phyloP scores from a whole-genome alignment of 2,329 filamentous ascomycete genomes.

The Penicillium freii region DNA sequence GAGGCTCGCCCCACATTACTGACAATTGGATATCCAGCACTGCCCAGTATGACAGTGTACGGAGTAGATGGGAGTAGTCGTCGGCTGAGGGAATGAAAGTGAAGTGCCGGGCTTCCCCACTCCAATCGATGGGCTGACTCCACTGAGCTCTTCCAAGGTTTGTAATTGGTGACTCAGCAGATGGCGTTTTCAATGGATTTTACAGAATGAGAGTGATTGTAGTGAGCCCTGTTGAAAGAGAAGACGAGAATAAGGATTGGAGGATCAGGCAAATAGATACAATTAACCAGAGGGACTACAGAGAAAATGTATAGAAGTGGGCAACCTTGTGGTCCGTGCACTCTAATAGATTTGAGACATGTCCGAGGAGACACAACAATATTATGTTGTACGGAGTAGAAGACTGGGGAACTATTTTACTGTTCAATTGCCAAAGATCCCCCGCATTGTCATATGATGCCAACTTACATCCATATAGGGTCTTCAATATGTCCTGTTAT shows the following conservation, averaged over 20 bases:
- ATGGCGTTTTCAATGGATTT: not conserved
- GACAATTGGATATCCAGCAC: not conserved
- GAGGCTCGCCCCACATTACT: slow-evolving; percentile 19
- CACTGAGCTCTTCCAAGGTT: slow-evolving; percentile 21
- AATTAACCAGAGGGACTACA: too few species aligned
- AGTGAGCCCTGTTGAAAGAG: not conserved
- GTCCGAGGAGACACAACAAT: not conserved
- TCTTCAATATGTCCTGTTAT: not conserved
- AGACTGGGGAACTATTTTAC: not conserved
- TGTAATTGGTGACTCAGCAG: slow-evolving; percentile 24
- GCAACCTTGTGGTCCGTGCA: not conserved
- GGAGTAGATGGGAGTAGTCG: not conserved
- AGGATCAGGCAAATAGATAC: not conserved
- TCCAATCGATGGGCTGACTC: slow-evolving; percentile 7
- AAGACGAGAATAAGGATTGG: not conserved
- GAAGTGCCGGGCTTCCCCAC: slow-evolving; percentile 26
- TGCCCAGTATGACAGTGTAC: not conserved
- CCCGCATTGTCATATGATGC: not conserved
- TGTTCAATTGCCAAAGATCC: not conserved
- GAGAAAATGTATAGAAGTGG: not conserved
- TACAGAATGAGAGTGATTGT: not conserved
- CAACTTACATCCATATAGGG: not conserved
- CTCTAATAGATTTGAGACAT: not conserved
- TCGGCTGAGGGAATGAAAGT: slow-evolving; percentile 17
- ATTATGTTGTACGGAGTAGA: not conserved